phyloP scores from a whole-genome alignment of 2,329 filamentous ascomycete species.

The Talaromyces sp. region DNA sequence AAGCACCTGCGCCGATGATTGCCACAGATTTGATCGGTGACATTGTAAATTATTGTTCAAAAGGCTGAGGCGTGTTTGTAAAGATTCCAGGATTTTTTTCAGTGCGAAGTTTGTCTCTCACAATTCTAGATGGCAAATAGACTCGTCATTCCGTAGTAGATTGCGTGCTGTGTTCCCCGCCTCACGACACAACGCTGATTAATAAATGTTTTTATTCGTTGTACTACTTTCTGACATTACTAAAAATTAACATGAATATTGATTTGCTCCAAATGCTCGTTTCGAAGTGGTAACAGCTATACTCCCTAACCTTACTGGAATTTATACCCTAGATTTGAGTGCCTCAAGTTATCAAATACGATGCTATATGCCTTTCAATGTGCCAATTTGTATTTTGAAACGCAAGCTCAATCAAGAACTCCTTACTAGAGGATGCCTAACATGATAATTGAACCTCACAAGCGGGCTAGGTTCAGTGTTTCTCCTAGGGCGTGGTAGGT shows the following conservation, averaged over 20 bases:
- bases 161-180: neutral
- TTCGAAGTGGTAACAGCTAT: neutral
- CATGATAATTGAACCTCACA: conserved; percentile 14
- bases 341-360: neutral
- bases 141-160: neutral
- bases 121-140: neutral
- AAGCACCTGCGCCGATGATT: conserved; percentile 25
- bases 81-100: neutral
- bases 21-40: conserved; percentile 17
- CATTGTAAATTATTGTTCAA: neutral
- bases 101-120: neutral
- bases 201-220: neutral
- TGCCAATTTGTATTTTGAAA: neutral
- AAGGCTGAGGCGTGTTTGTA: neutral
- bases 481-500: conserved; percentile 51
- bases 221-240: neutral
- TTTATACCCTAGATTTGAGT: neutral
- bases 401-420: neutral
- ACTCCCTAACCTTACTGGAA: neutral
- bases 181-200: neutral
- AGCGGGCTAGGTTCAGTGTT: conserved; percentile 23
- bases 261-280: neutral
- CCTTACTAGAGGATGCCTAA: neutral
- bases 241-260: neutral
- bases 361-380: neutral